Evolutionary conservation across 1,139 yeast genomes (phyloP).

Genomic region (Groenewaldozyma sp.): DNA sequence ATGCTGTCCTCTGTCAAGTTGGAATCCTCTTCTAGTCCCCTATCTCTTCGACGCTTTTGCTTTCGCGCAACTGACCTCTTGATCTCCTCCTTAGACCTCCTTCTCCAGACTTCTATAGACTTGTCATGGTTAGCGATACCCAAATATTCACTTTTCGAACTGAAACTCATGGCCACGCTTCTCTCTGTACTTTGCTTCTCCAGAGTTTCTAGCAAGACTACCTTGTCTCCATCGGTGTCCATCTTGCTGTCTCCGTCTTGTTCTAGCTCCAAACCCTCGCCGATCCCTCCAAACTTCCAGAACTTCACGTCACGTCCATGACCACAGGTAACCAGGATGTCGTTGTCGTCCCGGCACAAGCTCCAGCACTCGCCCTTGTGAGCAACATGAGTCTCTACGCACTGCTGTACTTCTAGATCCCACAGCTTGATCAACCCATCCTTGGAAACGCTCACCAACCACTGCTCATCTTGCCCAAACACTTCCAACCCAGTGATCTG

Average conservation of each 20-base stretch:
- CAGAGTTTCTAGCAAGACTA: slow-evolving; percentile 55
- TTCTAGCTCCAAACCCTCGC: too few species aligned
- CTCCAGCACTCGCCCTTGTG: slow-evolving; percentile 94
- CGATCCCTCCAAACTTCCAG: slow-evolving; percentile 46
- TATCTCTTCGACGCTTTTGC: slow-evolving; percentile 56
- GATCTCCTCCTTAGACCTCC: slow-evolving; percentile 71
- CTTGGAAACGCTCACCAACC: slow-evolving; percentile 68
- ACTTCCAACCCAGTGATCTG: slow-evolving; percentile 67
- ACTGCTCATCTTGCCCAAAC: slow-evolving; percentile 39
- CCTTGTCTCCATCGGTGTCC: slow-evolving; percentile 40
- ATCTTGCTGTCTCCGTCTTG: too few species aligned
- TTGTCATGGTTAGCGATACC: slow-evolving; percentile 71
- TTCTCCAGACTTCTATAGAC: slow-evolving; percentile 71
- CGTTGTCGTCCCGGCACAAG: slow-evolving; percentile 40
- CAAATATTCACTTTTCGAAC: slow-evolving; percentile 39
- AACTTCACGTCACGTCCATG: slow-evolving; percentile 74
- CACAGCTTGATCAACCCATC: slow-evolving; percentile 89
- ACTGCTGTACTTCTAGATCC: slow-evolving; percentile 85
- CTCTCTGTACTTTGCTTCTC: slow-evolving; percentile 76
- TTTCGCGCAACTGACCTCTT: slow-evolving; percentile 70
- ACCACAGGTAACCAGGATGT: slow-evolving; percentile 55
- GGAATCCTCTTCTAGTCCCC: slow-evolving; percentile 49
- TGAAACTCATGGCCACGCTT: slow-evolving; percentile 54
- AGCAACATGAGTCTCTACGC: slow-evolving; percentile 91
- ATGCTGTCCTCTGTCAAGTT: slow-evolving; percentile 25